Conservation (phyloP, 2,329 filamentous ascomycete genomes). For the Pseudogymnoascus sp. region DNA sequence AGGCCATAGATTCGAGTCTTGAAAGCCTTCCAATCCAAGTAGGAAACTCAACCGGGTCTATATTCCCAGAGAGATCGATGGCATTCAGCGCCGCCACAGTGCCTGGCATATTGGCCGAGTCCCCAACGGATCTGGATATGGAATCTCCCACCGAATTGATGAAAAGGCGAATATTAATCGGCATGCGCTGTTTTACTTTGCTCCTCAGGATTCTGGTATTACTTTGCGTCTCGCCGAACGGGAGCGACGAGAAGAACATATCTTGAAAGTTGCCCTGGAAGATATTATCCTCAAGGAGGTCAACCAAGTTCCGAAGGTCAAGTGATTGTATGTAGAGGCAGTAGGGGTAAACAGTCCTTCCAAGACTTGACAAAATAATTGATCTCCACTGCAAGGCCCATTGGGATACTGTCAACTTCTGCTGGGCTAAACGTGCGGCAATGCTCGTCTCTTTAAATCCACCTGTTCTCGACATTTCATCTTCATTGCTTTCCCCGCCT, state of each 20-base stretch:
- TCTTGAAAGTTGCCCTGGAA: slow-evolving; percentile 24
- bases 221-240: slow-evolving; percentile 27
- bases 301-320: slow-evolving; percentile 51
- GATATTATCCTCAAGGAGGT: slow-evolving; percentile 47
- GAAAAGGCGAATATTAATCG: slow-evolving; percentile 31
- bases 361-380: slow-evolving; percentile 56
- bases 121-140: slow-evolving; percentile 43
- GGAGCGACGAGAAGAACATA: slow-evolving; percentile 30
- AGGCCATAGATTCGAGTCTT: slow-evolving; percentile 47
- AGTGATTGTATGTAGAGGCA: slow-evolving; percentile 57
- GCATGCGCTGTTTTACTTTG: slow-evolving; percentile 19
- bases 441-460: slow-evolving; percentile 14
- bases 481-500: slow-evolving; percentile 36
- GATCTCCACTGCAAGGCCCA: slow-evolving; percentile 61
- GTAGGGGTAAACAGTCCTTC: slow-evolving; percentile 57
- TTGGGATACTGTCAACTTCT: slow-evolving; percentile 29
- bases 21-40: slow-evolving; percentile 51
- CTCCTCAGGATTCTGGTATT: slow-evolving; percentile 20
- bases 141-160: slow-evolving; percentile 45
- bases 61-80: slow-evolving; percentile 42
- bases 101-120: slow-evolving; percentile 32
- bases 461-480: slow-evolving; percentile 22
- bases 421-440: slow-evolving; percentile 14
- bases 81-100: slow-evolving; percentile 42
- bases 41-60: slow-evolving; percentile 43